phyloP scores from a whole-genome alignment of 2,329 filamentous ascomycete genomes.

The Talaromyces piceae region DNA sequence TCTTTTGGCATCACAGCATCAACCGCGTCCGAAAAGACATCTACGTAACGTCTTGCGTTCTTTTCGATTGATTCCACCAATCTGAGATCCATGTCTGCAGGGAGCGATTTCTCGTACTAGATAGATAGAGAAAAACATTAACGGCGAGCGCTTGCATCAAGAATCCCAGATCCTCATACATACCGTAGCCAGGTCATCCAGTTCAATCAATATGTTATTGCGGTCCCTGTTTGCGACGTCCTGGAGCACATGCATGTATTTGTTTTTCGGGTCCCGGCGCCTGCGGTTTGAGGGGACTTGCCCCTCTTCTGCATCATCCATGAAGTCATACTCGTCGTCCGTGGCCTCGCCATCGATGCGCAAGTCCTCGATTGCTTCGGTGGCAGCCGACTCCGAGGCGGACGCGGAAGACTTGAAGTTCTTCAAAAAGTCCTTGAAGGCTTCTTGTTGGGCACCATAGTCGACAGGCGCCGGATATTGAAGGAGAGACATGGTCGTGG shows the following conservation, averaged over 20 bases:
- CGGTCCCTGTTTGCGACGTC: conserved; percentile 72
- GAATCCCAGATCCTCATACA: conserved; percentile 13
- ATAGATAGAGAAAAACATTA: neutral
- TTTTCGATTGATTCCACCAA: conserved; percentile 72
- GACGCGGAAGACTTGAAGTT: conserved; percentile 74
- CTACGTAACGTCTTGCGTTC: conserved; percentile 93
- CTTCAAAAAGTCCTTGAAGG: conserved; percentile 80
- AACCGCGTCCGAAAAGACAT: conserved; percentile 79
- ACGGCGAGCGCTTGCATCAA: neutral
- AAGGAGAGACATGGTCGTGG: conserved; percentile 69
- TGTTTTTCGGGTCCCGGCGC: conserved; percentile 56
- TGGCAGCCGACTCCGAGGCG: conserved; percentile 58
- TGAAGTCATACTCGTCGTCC: conserved; percentile 87
- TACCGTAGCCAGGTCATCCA: conserved; percentile 78
- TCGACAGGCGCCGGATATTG: conserved; percentile 72
- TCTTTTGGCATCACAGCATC: conserved; percentile 79
- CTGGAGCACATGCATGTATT: conserved; percentile 84
- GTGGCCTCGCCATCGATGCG: conserved; percentile 80
- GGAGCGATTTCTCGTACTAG: conserved; percentile 69
- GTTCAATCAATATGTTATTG: conserved; percentile 73
- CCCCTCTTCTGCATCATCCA: conserved; percentile 69
- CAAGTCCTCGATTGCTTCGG: conserved; percentile 74
- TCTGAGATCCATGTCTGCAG: conserved; percentile 60
- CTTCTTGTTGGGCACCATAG: conserved; percentile 72
- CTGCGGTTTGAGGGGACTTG: conserved; percentile 41